A percentile compares a stretch with the other conserved stretches of the same genome.
Evolutionary conservation across 2,329 filamentous ascomycete species (phyloP).

Genomic region (Pseudogymnoascus sp.): DNA sequence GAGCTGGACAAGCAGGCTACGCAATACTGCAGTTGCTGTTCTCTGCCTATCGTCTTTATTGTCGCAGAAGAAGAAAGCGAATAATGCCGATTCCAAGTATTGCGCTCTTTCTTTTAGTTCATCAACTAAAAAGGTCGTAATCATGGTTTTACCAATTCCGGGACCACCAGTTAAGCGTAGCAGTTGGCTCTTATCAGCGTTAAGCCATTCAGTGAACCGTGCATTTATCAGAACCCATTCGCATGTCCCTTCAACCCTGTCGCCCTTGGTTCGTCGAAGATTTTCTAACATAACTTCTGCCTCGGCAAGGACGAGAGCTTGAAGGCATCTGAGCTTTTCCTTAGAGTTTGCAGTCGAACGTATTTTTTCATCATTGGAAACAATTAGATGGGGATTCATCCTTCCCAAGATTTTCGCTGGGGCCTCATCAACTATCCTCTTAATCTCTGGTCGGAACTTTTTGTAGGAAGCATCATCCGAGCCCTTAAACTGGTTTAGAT

Average conservation of each 20-base stretch:
- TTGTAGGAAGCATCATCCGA: background rate
- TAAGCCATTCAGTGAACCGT: background rate
- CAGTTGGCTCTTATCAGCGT: background rate
- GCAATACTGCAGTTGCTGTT: background rate
- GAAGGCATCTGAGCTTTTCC: background rate
- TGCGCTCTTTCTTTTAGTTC: background rate
- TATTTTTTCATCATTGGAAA: background rate
- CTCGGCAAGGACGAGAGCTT: background rate
- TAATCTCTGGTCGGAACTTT: background rate
- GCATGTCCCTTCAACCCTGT: background rate
- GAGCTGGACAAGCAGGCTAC: constrained; percentile 11
- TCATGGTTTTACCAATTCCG: constrained; percentile 11
- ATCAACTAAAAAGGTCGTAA: constrained; percentile 5
- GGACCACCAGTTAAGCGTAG: constrained; percentile 5
- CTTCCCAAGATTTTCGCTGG: background rate
- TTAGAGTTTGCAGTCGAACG: background rate
- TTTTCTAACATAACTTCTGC: background rate
- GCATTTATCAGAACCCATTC: background rate
- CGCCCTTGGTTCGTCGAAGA: background rate
- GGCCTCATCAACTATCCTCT: background rate
- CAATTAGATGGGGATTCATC: background rate
- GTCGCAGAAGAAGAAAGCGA: constrained; percentile 8
- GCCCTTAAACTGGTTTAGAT: background rate
- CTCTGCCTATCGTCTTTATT: constrained; percentile 8
- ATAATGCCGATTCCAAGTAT: background rate